phyloP scores from a whole-genome alignment of 163 green algal species.

The Prototheca wickerhamii region DNA sequence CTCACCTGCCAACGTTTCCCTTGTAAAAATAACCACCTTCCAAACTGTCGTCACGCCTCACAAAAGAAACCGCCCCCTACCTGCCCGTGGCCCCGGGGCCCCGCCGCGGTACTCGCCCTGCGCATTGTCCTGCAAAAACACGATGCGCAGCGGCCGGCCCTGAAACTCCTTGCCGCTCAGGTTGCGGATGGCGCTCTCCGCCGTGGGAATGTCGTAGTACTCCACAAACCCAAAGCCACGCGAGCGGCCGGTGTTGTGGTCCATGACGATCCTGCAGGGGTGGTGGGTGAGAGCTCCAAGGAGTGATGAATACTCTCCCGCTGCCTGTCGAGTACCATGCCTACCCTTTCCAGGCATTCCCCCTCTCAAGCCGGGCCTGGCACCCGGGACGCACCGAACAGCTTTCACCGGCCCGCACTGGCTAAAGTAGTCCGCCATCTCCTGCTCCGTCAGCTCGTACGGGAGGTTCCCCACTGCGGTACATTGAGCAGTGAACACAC shows the following conservation, averaged over 20 bases:
- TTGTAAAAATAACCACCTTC: no score
- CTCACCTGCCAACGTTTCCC: no score
- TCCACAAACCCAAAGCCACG: constrained; percentile 95
- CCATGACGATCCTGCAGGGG: constrained; percentile 67
- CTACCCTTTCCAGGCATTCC: neutral
- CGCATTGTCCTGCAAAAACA: constrained; percentile 70
- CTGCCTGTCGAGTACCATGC: no score
- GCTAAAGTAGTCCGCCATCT: constrained; percentile 68
- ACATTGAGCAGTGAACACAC: neutral
- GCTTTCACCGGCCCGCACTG: constrained; percentile 76
- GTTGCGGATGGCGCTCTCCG: constrained; percentile 78
- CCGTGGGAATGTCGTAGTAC: constrained; percentile 80
- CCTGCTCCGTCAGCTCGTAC: constrained; percentile 78
- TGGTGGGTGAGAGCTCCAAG: neutral
- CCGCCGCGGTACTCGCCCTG: no score
- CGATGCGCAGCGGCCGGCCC: constrained; percentile 71
- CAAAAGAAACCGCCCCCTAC: no score
- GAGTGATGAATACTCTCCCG: neutral
- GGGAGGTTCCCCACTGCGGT: constrained; percentile 82
- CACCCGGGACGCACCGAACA: constrained; percentile 40
- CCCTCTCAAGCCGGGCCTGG: neutral
- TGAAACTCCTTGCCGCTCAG: constrained; percentile 71
- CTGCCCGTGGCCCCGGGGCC: no score
- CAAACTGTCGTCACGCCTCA: no score
- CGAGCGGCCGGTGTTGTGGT: constrained; percentile 83